These are phyloP conservation scores for Phoma sp. DNA, from an alignment of 2,329 filamentous ascomycete species.

Conservation along the genomic window DNA sequence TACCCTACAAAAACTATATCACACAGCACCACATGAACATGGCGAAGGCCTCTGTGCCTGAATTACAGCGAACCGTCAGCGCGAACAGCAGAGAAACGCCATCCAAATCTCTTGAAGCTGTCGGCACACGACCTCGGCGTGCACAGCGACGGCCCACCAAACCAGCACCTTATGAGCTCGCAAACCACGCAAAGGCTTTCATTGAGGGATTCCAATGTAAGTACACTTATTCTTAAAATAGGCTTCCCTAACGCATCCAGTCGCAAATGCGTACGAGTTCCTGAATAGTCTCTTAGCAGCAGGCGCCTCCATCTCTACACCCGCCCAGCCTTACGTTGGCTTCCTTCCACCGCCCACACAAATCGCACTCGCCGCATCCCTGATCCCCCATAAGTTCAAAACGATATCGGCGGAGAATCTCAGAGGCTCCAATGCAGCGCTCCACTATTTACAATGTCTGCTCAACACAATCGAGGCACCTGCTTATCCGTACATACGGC, in stretches of 20 bases:
- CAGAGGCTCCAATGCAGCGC: slow-evolving; percentile 68
- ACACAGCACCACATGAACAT: not conserved
- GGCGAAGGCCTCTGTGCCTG: not conserved
- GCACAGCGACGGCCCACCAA: slow-evolving; percentile 39
- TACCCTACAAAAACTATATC: not conserved
- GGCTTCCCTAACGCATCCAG: slow-evolving; percentile 18
- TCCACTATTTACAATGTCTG: slow-evolving; percentile 73
- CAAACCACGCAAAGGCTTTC: slow-evolving; percentile 46
- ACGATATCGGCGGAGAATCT: slow-evolving; percentile 65
- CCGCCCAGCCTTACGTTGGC: slow-evolving; percentile 52
- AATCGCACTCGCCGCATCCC: slow-evolving; percentile 76
- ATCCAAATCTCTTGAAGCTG: slow-evolving; percentile 28
- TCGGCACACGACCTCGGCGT: slow-evolving; percentile 34
- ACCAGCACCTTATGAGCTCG: slow-evolving; percentile 42
- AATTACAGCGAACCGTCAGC: not conserved
- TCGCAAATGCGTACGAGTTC: slow-evolving; percentile 42
- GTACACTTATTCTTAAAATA: not conserved
- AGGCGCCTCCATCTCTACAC: slow-evolving; percentile 40
- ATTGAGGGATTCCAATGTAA: slow-evolving; percentile 44
- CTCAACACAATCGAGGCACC: slow-evolving; percentile 70
- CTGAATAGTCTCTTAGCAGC: slow-evolving; percentile 43
- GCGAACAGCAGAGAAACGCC: not conserved
- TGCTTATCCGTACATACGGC: slow-evolving; percentile 67
- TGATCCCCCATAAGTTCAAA: slow-evolving; percentile 83
- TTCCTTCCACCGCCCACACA: slow-evolving; percentile 73